A percentile compares a stretch with the other conserved stretches of the same genome.
Conservation (phyloP, 257 asterid genomes). For the Schizonepeta tenuifolia region DNA sequence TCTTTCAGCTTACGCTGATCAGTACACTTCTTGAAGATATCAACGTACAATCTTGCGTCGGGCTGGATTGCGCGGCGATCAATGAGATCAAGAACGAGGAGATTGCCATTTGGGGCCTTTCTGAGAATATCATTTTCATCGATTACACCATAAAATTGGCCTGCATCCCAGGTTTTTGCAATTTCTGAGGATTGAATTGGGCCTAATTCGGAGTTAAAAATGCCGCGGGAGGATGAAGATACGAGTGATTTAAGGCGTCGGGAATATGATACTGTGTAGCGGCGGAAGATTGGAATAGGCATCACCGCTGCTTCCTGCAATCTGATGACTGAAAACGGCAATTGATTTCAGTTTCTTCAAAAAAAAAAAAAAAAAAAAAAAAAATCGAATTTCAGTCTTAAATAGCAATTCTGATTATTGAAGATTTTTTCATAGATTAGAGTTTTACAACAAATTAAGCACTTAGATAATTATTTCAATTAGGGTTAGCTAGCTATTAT, state of each 20-base stretch:
- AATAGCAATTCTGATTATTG: too few species aligned
- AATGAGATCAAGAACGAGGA: slow-evolving; percentile 60
- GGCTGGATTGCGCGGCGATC: slow-evolving; percentile 56
- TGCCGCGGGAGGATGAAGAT: slow-evolving; percentile 12
- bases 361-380: too few species aligned
- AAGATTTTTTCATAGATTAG: too few species aligned
- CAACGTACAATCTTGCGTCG: slow-evolving; percentile 52
- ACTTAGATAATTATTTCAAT: too few species aligned
- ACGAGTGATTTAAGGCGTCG: slow-evolving; percentile 8
- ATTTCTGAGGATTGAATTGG: slow-evolving; percentile 23
- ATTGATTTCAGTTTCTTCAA: too few species aligned
- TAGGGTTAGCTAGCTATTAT: too few species aligned
- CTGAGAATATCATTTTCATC: slow-evolving; percentile 47
- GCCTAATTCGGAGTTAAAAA: slow-evolving; percentile 29
- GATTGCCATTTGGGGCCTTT: slow-evolving; percentile 48
- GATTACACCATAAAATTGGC: slow-evolving; percentile 35
- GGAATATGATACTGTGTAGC: background rate
- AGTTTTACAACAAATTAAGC: background rate
- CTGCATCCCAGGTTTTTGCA: background rate
- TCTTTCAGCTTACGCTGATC: slow-evolving; percentile 52
- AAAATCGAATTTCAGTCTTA: too few species aligned
- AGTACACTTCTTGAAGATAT: slow-evolving; percentile 62
- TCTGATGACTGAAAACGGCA: background rate
- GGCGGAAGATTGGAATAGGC: slow-evolving; percentile 4
- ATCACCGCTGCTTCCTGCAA: background rate